phyloP scores from a whole-genome alignment of 129 eudicot genomes.

The Ambrosia artemisiifolia region DNA sequence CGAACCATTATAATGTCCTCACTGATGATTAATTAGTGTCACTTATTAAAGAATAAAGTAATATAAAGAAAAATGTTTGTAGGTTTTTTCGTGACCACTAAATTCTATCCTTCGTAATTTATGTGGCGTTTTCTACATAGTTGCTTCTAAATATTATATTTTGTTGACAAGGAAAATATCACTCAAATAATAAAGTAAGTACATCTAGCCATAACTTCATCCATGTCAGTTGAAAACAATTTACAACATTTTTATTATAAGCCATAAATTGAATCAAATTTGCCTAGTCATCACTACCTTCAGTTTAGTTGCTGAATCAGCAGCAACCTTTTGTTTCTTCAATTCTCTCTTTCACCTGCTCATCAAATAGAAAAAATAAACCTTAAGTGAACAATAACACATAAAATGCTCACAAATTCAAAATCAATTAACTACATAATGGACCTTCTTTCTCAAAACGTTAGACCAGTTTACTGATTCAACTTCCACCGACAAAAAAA shows the following conservation, averaged over 20 bases:
- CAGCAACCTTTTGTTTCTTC: constrained; percentile 89
- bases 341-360: constrained; percentile 83
- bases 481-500: too few species aligned
- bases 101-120: constrained; percentile 69
- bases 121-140: too few species aligned
- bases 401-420: not conserved
- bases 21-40: not conserved
- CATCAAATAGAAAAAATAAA: not conserved
- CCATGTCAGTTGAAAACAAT: too few species aligned
- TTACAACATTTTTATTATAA: too few species aligned
- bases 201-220: too few species aligned
- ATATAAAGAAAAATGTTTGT: constrained; percentile 52
- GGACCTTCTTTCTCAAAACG: too few species aligned
- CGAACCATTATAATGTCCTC: not conserved
- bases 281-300: constrained; percentile 39
- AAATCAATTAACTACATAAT: not conserved
- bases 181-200: too few species aligned
- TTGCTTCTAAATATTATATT: too few species aligned
- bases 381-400: not conserved
- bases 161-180: too few species aligned
- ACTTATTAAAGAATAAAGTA: not conserved
- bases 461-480: too few species aligned
- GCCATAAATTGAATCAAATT: too few species aligned
- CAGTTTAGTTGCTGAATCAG: constrained; percentile 81
- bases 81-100: constrained; percentile 8